Evolutionary conservation across 768 basidiomycete genomes (phyloP).

Genomic region (Mycena amicta): DNA sequence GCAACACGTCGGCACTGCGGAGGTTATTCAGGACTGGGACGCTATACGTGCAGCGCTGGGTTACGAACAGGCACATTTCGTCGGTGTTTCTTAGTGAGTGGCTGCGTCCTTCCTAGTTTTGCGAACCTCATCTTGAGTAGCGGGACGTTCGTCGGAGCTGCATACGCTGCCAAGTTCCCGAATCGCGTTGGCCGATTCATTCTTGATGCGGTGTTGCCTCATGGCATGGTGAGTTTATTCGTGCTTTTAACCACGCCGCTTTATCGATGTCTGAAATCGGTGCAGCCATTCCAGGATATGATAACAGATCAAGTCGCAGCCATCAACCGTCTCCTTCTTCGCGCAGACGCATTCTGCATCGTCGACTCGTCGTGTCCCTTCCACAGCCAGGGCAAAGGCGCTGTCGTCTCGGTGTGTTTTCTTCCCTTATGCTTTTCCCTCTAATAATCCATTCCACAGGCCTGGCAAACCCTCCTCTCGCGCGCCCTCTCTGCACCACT

Average conservation of each 20-base stretch:
- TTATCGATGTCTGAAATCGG: too few relatives aligned
- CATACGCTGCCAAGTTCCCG: conserved; percentile 18
- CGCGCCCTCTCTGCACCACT: conserved; percentile 5
- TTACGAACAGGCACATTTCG: conserved; percentile 15
- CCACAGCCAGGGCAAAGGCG: conserved; percentile 21
- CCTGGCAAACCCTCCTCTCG: conserved; percentile 14
- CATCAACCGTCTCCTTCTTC: conserved; percentile 17
- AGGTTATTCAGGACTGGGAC: conserved; percentile 24
- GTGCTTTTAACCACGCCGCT: neutral
- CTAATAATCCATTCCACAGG: neutral
- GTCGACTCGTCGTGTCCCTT: conserved; percentile 21
- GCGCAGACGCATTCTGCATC: conserved; percentile 23
- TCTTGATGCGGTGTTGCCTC: conserved; percentile 22
- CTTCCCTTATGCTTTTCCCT: neutral
- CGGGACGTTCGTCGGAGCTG: conserved; percentile 21
- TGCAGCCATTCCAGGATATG: conserved; percentile 11
- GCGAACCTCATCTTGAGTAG: conserved; percentile 2
- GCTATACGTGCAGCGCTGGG: conserved; percentile 18
- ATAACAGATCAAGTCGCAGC: conserved; percentile 16
- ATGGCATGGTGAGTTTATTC: conserved; percentile 23
- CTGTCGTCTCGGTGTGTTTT: conserved; percentile 37
- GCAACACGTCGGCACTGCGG: conserved; percentile 17
- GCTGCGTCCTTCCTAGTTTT: neutral
- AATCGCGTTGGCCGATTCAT: conserved; percentile 18
- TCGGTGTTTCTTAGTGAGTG: conserved; percentile 23